These are phyloP conservation scores for Scutellaria minor DNA, from an alignment of 257 asterid species.

Conservation along the genomic window DNA sequence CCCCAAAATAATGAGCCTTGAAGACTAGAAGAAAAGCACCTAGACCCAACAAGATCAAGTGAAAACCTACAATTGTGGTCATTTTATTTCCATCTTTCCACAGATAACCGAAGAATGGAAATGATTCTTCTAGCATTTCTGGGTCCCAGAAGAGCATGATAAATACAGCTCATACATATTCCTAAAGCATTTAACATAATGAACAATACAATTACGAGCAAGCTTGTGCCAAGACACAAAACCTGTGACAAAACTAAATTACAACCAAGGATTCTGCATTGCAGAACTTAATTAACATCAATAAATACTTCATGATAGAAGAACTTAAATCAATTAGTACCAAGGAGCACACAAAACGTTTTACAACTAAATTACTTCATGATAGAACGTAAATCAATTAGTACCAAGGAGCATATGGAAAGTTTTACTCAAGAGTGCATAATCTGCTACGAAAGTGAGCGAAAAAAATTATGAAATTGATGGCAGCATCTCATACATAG, in stretches of 20 bases:
- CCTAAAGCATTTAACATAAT: constrained; percentile 22
- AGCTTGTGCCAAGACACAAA: constrained; percentile 17
- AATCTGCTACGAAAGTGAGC: constrained; percentile 18
- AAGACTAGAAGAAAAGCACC: too few species aligned
- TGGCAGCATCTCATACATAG: constrained; percentile 14
- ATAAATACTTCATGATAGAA: neutral
- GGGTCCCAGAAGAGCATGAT: too few species aligned
- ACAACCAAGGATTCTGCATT: constrained; percentile 10
- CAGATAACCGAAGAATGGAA: too few species aligned
- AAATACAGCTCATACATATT: neutral
- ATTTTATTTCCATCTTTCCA: too few species aligned
- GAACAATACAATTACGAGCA: constrained; percentile 17
- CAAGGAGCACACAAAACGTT: constrained; percentile 11
- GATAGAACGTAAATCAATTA: constrained; percentile 2
- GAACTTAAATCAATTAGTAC: constrained; percentile 8
- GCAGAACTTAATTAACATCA: constrained; percentile 17
- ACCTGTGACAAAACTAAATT: constrained; percentile 1
- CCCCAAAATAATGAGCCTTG: too few species aligned
- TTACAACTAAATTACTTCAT: neutral
- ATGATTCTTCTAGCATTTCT: too few species aligned
- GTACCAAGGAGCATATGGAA: constrained; percentile 12
- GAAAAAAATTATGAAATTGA: constrained; percentile 18
- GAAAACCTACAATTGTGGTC: too few species aligned
- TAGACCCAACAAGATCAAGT: too few species aligned
- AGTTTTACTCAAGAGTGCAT: constrained; percentile 11